Base-by-base conservation (phyloP, 2,329 filamentous ascomycete species). In the Escovopsis weberi region DNA sequence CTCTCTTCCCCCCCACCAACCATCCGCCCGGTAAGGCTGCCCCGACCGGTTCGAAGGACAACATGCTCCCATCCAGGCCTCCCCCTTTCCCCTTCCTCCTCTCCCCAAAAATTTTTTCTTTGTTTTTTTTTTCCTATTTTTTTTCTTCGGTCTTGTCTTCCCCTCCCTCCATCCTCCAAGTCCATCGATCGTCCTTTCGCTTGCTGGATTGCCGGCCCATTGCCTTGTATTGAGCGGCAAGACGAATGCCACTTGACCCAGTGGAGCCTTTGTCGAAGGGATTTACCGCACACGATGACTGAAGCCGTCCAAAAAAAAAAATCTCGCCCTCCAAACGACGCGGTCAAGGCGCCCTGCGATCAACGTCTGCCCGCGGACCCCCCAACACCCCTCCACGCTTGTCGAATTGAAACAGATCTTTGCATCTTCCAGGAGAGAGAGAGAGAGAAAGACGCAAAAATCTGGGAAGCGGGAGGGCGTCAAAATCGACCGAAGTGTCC, bases 91-190 rank as follows among this genome's bases (percentile, higher is more conserved):
- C 15, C 18, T 34, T 37, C 8, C 28, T 2, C 28, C 11, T 26
- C 37, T 36, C 44, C 30, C 41, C 39, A 49, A 48, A 41, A 43
- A 44, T 37, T 41, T 50, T 48, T 50, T 55, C 48, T 48, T 51
- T 47, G 44, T 44, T 51, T 53, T 46, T 55, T 55, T 49, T 50
- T 50, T 50, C 45, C 52, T 52, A 41, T 56, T 50, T 50, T 51
- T 53, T 50, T 51, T 46, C 37, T 42, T 40, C 26, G 46, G 47
- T 51, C 43, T 35, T 50, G 23, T 40, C 33, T 38, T 41, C 23
- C 23, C 11, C 40, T 40, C 40, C 40, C 30, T 41, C 33, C 33
- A 23, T 15, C 12, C 36, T 39, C 38, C 47, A 39, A 39, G 23
- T 42, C 37, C 40, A 37, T 39, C 26, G 37, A 28, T 39, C 26